phyloP scores from a whole-genome alignment of 1,139 yeast species.

The Lodderomyces elongisporus region DNA sequence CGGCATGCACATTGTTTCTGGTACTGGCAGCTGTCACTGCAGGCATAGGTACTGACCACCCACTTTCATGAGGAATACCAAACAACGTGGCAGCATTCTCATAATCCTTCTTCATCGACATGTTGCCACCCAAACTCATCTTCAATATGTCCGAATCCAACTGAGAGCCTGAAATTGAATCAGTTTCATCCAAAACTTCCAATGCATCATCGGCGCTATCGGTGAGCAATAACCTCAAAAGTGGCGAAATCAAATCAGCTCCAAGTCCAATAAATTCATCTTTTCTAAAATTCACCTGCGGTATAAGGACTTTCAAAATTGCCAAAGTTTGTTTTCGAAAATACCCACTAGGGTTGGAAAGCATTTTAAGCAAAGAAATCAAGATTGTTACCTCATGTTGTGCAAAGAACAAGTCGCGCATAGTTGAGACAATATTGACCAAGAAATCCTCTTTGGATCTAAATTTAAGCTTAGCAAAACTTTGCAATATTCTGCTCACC shows the following conservation, averaged over 20 bases:
- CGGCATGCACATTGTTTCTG: constrained; percentile 91
- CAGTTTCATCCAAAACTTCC: constrained; percentile 84
- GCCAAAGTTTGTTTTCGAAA: constrained; percentile 76
- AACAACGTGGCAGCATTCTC: constrained; percentile 85
- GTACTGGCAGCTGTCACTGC: constrained; percentile 83
- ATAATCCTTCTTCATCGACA: constrained; percentile 71
- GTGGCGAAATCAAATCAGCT: constrained; percentile 90
- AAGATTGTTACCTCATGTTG: constrained; percentile 69
- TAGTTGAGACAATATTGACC: constrained; percentile 69
- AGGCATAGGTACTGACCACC: constrained; percentile 98
- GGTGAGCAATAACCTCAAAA: constrained; percentile 74
- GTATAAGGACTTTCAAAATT: constrained; percentile 66
- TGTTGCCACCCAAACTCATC: constrained; percentile 89
- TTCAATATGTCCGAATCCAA: constrained; percentile 87
- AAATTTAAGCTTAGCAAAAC: constrained; percentile 73
- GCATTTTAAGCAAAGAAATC: constrained; percentile 68
- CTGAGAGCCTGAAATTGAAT: constrained; percentile 81
- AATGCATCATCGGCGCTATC: constrained; percentile 86
- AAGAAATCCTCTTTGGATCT: constrained; percentile 86
- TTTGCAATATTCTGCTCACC: constrained; percentile 66
- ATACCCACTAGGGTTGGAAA: constrained; percentile 76
- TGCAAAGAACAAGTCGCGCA: constrained; percentile 67
- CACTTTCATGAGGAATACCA: constrained; percentile 95
- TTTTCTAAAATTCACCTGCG: constrained; percentile 68
- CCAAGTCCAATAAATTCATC: constrained; percentile 88